phyloP scores from a whole-genome alignment of 495 filamentous ascomycete species.

The Glarea lozoyensis region DNA sequence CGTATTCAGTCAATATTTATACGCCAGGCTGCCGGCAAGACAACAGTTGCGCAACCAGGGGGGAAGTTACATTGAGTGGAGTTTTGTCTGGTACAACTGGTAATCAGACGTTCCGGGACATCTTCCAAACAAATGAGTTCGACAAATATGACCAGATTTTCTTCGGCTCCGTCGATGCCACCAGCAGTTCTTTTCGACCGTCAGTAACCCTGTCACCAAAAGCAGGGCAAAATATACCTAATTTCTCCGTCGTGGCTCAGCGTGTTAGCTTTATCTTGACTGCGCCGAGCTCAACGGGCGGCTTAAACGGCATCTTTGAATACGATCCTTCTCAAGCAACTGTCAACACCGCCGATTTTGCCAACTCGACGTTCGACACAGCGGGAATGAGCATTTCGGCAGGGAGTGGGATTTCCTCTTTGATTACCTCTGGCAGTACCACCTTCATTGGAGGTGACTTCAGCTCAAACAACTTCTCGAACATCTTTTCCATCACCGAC shows the following conservation, averaged over 20 bases:
- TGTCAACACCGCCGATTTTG: constrained; percentile 52
- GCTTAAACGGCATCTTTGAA: constrained; percentile 86
- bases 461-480: constrained; percentile 50
- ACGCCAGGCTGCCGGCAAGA: constrained; percentile 87
- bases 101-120: constrained; percentile 25
- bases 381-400: constrained; percentile 59
- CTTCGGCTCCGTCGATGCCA: constrained; percentile 71
- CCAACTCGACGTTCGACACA: constrained; percentile 61
- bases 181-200: constrained; percentile 65
- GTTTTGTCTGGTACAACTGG: constrained; percentile 43
- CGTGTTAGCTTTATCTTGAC: constrained; percentile 69
- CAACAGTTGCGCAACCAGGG: constrained; percentile 62
- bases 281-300: constrained; percentile 55
- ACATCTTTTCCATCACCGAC: constrained; percentile 68
- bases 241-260: constrained; percentile 77
- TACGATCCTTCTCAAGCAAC: constrained; percentile 59
- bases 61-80: constrained; percentile 71
- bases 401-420: constrained; percentile 54
- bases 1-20: constrained; percentile 80
- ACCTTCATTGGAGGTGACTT: constrained; percentile 85
- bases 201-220: constrained; percentile 68
- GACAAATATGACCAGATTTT: constrained; percentile 94
- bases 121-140: constrained; percentile 81
- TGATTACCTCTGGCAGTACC: constrained; percentile 47
- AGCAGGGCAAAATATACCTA: constrained; percentile 45